Evolutionary conservation across 1,284 basidiomycete genomes (phyloP), one percentile per base, ranked within the genome.

Genomic region (Rhodotorula sp.): DNA sequence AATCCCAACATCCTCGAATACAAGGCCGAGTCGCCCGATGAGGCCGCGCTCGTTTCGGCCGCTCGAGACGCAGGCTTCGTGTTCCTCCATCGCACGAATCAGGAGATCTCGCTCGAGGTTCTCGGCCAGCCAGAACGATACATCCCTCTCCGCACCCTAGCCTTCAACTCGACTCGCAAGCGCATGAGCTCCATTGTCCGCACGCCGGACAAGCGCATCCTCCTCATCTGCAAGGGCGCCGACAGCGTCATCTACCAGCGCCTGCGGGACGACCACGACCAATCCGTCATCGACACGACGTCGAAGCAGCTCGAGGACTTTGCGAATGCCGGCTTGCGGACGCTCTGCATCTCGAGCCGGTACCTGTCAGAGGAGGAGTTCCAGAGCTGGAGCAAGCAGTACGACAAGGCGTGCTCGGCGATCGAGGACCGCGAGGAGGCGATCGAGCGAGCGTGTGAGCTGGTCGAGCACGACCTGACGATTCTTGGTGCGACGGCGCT

Each of bases 21-120:
- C 84, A 97, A 98, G 82, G 94, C 94, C 11, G 93, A 98, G 81
- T 91, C 89, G 5, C 92, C 93, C 0, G 94, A 98, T 78, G 95
- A 98, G 80, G 91, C 93, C 16, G 94, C 95, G 6, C 85, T 98
- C 28, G 94, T 98, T 5, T 88, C 86, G 50, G 93, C 91, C 16
- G 94, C 95, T 15, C 85, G 94, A 52, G 95, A 97, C 78, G 88
- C 88, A 20, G 95, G 94, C 0, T 97, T 96, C 78, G 91, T 92
- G 0, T 98, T 97, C 80, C 82, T 96, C 58, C 85, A 84, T 71
- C 89, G 89, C 80, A 85, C 86, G 59, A 90, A 89, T 79, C 87
- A 89, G 58, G 81, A 83, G 20, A 80, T 96, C 76, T 91, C 94
- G 68, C 93, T 98, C 75, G 91, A 95, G 81, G 91, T 96, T 18